phyloP scores from a whole-genome alignment of 2,329 filamentous ascomycete species.

The Emmonsiellopsis sp. region DNA sequence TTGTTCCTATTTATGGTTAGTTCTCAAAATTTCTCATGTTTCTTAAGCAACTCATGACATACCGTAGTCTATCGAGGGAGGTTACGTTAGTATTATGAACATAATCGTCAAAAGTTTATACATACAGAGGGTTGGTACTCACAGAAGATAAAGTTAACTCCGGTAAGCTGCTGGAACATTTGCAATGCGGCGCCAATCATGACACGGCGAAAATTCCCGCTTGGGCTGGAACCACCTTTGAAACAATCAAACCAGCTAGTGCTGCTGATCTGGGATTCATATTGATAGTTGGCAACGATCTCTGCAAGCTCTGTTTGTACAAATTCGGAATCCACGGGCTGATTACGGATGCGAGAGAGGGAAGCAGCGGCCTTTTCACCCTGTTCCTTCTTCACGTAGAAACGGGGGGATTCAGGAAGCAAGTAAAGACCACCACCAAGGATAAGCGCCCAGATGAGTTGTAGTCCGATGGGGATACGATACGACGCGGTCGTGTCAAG shows the following conservation, averaged over 20 bases:
- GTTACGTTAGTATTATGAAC: background rate
- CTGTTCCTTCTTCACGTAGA: conserved; percentile 19
- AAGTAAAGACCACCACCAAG: conserved; percentile 47
- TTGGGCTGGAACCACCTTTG: conserved; percentile 31
- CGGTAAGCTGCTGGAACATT: conserved; percentile 66
- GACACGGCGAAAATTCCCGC: conserved; percentile 59
- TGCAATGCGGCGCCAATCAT: conserved; percentile 62
- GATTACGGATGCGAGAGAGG: conserved; percentile 33
- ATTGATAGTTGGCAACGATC: conserved; percentile 43
- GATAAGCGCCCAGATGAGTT: conserved; percentile 52
- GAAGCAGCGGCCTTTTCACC: conserved; percentile 12
- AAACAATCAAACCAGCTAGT: conserved; percentile 43
- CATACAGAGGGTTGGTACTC: background rate
- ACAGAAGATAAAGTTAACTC: conserved; percentile 58
- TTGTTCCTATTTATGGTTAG: conserved; percentile 32
- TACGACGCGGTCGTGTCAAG: conserved; percentile 43
- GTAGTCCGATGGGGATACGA: conserved; percentile 55
- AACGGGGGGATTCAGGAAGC: conserved; percentile 46
- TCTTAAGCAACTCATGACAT: background rate
- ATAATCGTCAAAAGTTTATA: background rate
- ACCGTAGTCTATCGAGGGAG: conserved; percentile 5
- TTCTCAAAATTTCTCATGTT: background rate
- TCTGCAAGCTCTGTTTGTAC: conserved; percentile 43
- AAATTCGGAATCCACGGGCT: conserved; percentile 36
- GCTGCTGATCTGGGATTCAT: conserved; percentile 35